Evolutionary conservation across 306 rosid species (phyloP), one percentile per base, ranked within the genome.

Genomic region (Cucumis melo): DNA sequence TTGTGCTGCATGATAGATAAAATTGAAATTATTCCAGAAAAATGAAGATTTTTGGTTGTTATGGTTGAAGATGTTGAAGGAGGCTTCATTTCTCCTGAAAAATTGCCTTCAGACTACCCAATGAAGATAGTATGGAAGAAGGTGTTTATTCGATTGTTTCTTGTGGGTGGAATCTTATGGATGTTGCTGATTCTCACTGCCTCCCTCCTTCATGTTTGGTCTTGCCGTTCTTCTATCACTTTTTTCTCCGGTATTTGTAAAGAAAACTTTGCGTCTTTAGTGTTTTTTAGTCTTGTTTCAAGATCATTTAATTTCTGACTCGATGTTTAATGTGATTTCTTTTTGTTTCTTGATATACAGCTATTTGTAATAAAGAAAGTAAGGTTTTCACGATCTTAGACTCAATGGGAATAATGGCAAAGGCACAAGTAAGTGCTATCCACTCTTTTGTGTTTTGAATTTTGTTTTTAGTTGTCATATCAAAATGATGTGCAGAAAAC

Each of bases 151-250:
- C 87, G 96, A 70, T 84, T 92, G 88, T 84, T 92, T 86, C 89
- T 94, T 59, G 93, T 94, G 15, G 84, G 82, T 57, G 97, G 97
- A 73, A 92, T 94, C 83, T 86, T 92, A 87, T 94, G 97, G 99
- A 87, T 92, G 93, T 72, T 94, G 29, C 82, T 94, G 48, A 88
- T 91, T 90, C 98, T 94, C 74, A 73, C 84, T 41, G 97, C 98
- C 20, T 83, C 90, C 42, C 79, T 91, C 86, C 86, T 91, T 66
- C 98, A 94, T 80, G 77, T 94, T 27, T 94, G 98, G 98, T 91
- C 97, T 50, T 94, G 98, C 84, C 96, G 88, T 58, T 83, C 98
- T 68, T 85, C 96, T 50, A 76, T 95, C 75, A 82, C 93, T 51
- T 84, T 94, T 79, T 81, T 94, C 76, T 89, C 96, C 78, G 97